phyloP scores from a whole-genome alignment of 164 flowering plant genomes.

The Tetracentron sinense region DNA sequence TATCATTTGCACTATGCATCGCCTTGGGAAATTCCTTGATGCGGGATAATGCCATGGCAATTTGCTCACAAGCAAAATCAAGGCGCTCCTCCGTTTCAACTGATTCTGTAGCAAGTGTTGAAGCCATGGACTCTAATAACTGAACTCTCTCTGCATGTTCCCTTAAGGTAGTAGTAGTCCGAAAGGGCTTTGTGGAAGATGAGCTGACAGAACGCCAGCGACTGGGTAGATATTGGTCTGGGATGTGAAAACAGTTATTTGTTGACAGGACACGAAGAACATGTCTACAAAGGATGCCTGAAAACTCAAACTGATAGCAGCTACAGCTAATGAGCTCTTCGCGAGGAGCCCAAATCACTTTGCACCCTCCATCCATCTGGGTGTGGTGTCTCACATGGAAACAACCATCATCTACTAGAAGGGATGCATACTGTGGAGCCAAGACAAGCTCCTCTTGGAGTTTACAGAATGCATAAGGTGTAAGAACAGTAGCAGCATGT shows the following conservation, averaged over 20 bases:
- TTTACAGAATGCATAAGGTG: conserved; percentile 69
- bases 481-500: conserved; percentile 71
- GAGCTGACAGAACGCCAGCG: conserved; percentile 54
- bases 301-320: conserved; percentile 69
- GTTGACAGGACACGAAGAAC: conserved; percentile 72
- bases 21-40: conserved; percentile 47
- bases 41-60: conserved; percentile 43
- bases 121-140: conserved; percentile 55
- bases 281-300: conserved; percentile 74
- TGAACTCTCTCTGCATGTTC: conserved; percentile 45
- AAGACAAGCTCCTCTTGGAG: conserved; percentile 73
- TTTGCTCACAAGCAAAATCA: conserved; percentile 54
- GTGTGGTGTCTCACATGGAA: conserved; percentile 76
- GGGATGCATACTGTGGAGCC: conserved; percentile 78
- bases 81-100: conserved; percentile 58
- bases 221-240: conserved; percentile 57
- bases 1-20: conserved; percentile 26
- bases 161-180: conserved; percentile 12
- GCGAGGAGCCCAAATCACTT: conserved; percentile 63
- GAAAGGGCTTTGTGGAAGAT: conserved; percentile 24
- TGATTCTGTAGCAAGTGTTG: conserved; percentile 59
- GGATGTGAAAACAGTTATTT: conserved; percentile 77
- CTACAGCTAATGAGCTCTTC: conserved; percentile 59
- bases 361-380: conserved; percentile 58
- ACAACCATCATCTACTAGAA: conserved; percentile 49